phyloP scores from a whole-genome alignment of 495 filamentous ascomycete species.

The Tetracladium marchalianum region DNA sequence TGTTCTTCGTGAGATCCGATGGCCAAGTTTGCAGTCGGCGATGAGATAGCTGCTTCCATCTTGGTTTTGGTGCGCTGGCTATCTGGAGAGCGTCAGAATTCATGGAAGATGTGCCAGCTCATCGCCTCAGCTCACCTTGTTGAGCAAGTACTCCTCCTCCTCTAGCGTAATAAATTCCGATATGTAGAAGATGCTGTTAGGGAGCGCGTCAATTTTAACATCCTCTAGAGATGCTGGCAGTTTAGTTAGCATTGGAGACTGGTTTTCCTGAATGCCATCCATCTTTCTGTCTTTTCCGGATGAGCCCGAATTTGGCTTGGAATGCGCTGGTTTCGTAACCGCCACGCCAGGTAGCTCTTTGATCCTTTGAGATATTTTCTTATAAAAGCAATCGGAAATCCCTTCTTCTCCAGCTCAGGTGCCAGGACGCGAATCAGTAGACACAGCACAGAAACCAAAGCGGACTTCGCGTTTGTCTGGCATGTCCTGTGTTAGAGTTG shows the following conservation, averaged over 20 bases:
- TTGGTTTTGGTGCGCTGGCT: conserved; percentile 54
- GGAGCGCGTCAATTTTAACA: conserved; percentile 47
- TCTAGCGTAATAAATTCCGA: conserved; percentile 70
- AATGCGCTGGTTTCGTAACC: not conserved
- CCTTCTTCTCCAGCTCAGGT: too few relatives aligned
- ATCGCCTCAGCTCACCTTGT: conserved; percentile 42
- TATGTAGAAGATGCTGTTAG: conserved; percentile 72
- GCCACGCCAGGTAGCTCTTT: not conserved
- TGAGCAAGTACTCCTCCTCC: conserved; percentile 62
- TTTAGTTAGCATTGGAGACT: conserved; percentile 4
- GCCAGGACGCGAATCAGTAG: too few relatives aligned
- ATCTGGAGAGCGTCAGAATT: conserved; percentile 27
- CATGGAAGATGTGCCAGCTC: conserved; percentile 3
- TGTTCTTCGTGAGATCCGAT: conserved; percentile 59
- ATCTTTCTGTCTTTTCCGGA: not conserved
- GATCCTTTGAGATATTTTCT: not conserved
- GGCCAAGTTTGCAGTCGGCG: conserved; percentile 89
- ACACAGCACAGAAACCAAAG: too few relatives aligned
- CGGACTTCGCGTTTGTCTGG: too few relatives aligned
- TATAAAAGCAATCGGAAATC: not conserved
- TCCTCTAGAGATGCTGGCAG: conserved; percentile 32
- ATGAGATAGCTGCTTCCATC: conserved; percentile 77
- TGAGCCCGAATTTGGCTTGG: not conserved
- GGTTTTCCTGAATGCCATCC: not conserved
- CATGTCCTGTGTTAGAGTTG: too few relatives aligned